Percentiles rank a stretch among this genome's conserved stretches.
Evolutionary conservation across 208 protist species (phyloP).

Genomic region (Leishmania mexicana): DNA sequence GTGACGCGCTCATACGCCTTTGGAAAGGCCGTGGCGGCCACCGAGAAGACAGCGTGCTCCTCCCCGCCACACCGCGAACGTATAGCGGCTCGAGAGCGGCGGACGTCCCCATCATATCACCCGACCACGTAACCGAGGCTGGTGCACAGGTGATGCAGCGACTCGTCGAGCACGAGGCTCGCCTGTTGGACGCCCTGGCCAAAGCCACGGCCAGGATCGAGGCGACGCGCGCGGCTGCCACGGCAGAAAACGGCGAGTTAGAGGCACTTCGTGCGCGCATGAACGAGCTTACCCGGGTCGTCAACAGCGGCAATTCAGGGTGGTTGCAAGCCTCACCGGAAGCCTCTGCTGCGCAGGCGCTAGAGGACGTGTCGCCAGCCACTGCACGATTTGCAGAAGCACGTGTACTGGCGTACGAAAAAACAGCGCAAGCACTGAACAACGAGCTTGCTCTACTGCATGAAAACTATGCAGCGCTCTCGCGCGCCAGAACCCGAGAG

Average conservation of each 20-base stretch:
- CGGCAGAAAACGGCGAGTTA: constrained; percentile 9
- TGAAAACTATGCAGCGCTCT: constrained; percentile 27
- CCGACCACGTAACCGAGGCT: neutral
- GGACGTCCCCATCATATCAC: neutral
- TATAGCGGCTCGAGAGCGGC: neutral
- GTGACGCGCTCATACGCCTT: constrained; percentile 9
- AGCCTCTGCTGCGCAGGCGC: neutral
- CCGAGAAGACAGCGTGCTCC: neutral
- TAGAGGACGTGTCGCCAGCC: neutral
- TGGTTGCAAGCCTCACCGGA: neutral
- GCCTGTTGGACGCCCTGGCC: constrained; percentile 19
- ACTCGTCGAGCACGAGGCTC: constrained; percentile 4
- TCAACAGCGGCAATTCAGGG: neutral
- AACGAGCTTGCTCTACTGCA: constrained; percentile 51
- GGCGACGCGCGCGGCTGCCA: neutral
- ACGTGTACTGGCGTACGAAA: constrained; percentile 45
- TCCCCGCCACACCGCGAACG: neutral
- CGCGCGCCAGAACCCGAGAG: constrained; percentile 15
- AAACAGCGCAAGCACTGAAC: constrained; percentile 59
- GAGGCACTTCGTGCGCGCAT: constrained; percentile 13
- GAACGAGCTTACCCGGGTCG: constrained; percentile 15
- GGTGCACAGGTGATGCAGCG: constrained; percentile 4
- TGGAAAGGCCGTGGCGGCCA: neutral
- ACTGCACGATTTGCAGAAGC: constrained; percentile 23
- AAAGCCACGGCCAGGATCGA: neutral